Conservation (phyloP, 2,329 filamentous ascomycete species). For the Hymenoscyphus infarciens region DNA sequence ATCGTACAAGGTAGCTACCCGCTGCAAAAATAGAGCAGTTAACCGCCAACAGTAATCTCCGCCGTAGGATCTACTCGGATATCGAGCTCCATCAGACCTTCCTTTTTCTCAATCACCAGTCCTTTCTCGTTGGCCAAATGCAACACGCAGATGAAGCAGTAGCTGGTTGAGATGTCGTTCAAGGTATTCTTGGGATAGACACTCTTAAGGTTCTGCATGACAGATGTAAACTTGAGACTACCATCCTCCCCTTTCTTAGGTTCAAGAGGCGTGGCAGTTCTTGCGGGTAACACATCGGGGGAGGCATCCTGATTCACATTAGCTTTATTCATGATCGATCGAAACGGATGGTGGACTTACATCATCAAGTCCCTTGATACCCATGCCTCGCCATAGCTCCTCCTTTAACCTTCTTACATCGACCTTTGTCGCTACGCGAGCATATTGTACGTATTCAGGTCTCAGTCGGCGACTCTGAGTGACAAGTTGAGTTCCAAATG, state of each 20-base stretch:
- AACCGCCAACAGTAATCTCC: conserved; percentile 44
- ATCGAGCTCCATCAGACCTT: conserved; percentile 54
- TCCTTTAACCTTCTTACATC: conserved; percentile 67
- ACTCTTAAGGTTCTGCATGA: conserved; percentile 83
- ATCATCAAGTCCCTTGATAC: conserved; percentile 46
- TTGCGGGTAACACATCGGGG: conserved; percentile 26
- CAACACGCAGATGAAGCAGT: conserved; percentile 81
- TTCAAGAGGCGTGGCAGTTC: conserved; percentile 37
- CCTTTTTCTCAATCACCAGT: conserved; percentile 53
- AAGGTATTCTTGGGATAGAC: conserved; percentile 85
- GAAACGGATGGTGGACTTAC: conserved; percentile 39
- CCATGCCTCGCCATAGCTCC: conserved; percentile 67
- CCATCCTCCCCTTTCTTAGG: conserved; percentile 39
- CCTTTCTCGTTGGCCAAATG: conserved; percentile 77
- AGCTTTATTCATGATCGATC: conserved; percentile 10
- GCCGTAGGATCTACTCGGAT: conserved; percentile 62
- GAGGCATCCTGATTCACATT: conserved; percentile 24
- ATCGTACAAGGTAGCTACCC: conserved; percentile 6
- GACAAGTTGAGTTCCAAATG: conserved; percentile 65
- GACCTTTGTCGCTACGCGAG: conserved; percentile 67
- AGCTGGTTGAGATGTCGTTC: conserved; percentile 90
- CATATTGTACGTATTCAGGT: conserved; percentile 69
- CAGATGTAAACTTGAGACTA: conserved; percentile 76
- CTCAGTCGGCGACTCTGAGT: conserved; percentile 60
- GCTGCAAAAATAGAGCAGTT: neutral